Conservation (phyloP, 2,329 filamentous ascomycete genomes). For the Arthrocladium fulminans region DNA sequence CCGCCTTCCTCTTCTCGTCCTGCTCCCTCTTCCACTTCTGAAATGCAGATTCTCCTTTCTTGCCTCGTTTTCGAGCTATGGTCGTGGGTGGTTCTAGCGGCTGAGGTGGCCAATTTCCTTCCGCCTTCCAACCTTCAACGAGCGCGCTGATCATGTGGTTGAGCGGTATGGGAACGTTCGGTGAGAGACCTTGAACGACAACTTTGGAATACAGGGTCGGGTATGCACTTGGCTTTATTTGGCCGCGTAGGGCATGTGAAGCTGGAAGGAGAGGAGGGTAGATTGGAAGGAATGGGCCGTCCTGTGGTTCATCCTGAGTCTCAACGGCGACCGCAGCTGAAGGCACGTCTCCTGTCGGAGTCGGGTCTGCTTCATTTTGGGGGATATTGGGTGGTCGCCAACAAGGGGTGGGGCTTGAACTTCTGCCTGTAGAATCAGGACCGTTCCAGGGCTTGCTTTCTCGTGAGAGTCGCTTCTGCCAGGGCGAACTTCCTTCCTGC, state of each 20-base stretch:
- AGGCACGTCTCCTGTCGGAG: background rate
- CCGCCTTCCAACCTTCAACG: conserved; percentile 84
- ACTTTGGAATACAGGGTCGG: conserved; percentile 83
- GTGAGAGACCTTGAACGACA: conserved; percentile 67
- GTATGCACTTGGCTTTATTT: conserved; percentile 66
- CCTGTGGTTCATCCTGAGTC: conserved; percentile 27
- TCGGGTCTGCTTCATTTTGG: background rate
- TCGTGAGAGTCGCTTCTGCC: conserved; percentile 16
- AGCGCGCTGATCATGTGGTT: conserved; percentile 69
- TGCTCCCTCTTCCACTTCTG: conserved; percentile 9
- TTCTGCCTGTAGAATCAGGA: conserved; percentile 1
- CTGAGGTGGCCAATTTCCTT: conserved; percentile 79
- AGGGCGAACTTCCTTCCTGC: conserved; percentile 20
- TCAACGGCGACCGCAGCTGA: conserved; percentile 8
- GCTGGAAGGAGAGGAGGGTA: conserved; percentile 63
- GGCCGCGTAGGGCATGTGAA: conserved; percentile 65
- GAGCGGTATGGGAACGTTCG: conserved; percentile 81
- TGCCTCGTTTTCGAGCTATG: background rate
- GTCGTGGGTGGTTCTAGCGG: conserved; percentile 2
- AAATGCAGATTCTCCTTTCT: conserved; percentile 8
- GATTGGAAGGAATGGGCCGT: conserved; percentile 61
- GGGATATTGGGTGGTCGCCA: background rate
- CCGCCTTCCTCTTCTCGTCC: conserved; percentile 4
- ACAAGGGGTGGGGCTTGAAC: background rate
- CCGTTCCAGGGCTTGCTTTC: background rate